Conservation (phyloP, 257 asterid species). For the Nicotiana sylvestris region DNA sequence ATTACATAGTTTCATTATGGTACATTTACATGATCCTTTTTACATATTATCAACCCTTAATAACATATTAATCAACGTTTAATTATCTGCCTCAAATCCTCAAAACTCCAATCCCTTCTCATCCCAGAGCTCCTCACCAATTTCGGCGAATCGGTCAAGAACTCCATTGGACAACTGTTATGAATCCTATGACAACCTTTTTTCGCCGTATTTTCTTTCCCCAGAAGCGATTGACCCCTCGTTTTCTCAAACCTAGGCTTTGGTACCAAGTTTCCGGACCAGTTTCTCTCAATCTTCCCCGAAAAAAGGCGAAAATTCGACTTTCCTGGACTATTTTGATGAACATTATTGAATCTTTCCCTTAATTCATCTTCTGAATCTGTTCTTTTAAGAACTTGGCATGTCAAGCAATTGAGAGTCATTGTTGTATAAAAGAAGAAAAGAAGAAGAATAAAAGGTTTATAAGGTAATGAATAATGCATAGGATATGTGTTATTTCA, state of each 20-base stretch:
- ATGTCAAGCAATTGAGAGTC: constrained; percentile 24
- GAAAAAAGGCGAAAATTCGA: constrained; percentile 4
- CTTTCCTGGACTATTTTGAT: neutral
- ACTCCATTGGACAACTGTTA: constrained; percentile 20
- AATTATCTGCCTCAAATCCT: constrained; percentile 29
- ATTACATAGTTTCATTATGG: neutral
- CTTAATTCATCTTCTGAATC: constrained; percentile 16
- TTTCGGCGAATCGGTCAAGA: constrained; percentile 17
- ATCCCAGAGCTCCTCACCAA: constrained; percentile 47
- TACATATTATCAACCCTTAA: constrained; percentile 8
- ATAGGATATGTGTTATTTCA: neutral
- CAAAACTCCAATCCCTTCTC: constrained; percentile 57
- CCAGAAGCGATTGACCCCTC: neutral
- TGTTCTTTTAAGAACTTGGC: constrained; percentile 12
- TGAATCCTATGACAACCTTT: constrained; percentile 10
- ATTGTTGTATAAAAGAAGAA: constrained; percentile 4
- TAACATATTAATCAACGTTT: neutral
- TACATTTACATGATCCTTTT: neutral
- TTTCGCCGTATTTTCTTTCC: neutral
- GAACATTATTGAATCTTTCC: neutral
- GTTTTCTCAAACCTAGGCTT: neutral
- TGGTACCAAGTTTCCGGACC: constrained; percentile 29
- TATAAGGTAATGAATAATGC: neutral
- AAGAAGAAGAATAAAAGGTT: neutral
- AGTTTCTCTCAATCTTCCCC: constrained; percentile 20